Conservation (phyloP, 495 filamentous ascomycete species). For the Penicillium coffeae region DNA sequence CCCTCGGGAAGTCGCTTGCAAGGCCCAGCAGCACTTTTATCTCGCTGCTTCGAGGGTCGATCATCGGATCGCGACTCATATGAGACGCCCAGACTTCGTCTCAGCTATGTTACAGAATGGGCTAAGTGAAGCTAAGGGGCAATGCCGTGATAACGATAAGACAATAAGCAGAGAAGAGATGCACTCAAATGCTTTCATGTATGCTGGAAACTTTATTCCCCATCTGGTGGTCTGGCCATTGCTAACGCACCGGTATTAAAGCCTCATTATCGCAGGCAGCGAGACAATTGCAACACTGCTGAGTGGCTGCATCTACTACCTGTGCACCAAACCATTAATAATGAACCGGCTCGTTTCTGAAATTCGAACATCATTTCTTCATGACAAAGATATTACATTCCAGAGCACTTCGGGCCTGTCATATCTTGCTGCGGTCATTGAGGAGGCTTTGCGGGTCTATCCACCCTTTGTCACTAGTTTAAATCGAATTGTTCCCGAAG, state of each 20-base stretch:
- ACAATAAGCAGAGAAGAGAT: conserved; percentile 27
- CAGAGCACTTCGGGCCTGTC: conserved; percentile 24
- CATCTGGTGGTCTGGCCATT: not conserved
- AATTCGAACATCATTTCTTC: conserved; percentile 40
- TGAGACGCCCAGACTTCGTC: conserved; percentile 21
- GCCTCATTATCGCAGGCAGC: conserved; percentile 43
- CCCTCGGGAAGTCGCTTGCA: conserved; percentile 8
- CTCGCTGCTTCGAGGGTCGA: conserved; percentile 22
- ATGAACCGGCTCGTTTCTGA: conserved; percentile 37
- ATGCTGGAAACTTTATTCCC: not conserved
- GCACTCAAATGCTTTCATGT: conserved; percentile 29
- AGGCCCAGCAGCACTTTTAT: conserved; percentile 19
- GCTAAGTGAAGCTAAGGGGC: conserved; percentile 17
- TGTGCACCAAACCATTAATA: conserved; percentile 39
- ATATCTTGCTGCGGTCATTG: conserved; percentile 39
- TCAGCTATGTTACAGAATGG: conserved; percentile 27
- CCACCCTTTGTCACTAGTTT: conserved; percentile 31
- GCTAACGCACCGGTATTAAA: conserved; percentile 1
- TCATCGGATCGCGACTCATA: conserved; percentile 14
- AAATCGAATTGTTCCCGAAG: conserved; percentile 25
- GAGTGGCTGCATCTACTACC: conserved; percentile 46
- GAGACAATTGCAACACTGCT: conserved; percentile 57
- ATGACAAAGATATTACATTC: conserved; percentile 42
- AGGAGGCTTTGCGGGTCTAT: conserved; percentile 43
- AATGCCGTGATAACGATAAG: conserved; percentile 8